Percentiles rank a stretch among this genome's conserved stretches.
Evolutionary conservation across 495 filamentous ascomycete species (phyloP).

Genomic region (Glonium stellatum): DNA sequence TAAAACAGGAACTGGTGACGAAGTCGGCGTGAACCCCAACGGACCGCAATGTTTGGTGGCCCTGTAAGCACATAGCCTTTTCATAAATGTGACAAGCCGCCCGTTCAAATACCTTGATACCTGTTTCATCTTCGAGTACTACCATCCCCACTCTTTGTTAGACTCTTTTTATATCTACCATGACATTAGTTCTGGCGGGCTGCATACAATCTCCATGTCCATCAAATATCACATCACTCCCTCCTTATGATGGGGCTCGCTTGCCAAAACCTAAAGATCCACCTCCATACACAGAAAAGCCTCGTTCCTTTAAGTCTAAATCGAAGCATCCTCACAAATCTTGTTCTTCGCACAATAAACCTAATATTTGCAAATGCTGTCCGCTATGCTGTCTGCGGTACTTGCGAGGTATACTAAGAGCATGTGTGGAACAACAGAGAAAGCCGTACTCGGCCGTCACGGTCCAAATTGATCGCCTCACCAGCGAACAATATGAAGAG

Average conservation of each 20-base stretch:
- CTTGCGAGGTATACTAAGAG: conserved; percentile 13
- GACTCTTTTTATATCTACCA: background rate
- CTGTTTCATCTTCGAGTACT: background rate
- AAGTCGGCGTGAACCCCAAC: background rate
- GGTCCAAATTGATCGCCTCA: conserved; percentile 87
- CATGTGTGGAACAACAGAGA: conserved; percentile 47
- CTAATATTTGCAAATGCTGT: conserved; percentile 17
- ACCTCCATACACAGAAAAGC: conserved; percentile 11
- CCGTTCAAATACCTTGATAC: background rate
- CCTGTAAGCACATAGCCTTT: conserved; percentile 3
- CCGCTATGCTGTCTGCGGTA: conserved; percentile 13
- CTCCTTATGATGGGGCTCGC: background rate
- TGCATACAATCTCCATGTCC: background rate
- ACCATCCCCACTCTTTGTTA: background rate
- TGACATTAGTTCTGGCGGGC: background rate
- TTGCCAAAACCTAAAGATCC: conserved; percentile 5
- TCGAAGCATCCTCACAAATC: conserved; percentile 18
- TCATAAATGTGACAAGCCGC: background rate
- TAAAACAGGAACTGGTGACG: background rate
- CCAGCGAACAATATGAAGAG: conserved; percentile 80
- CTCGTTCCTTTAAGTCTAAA: conserved; percentile 4
- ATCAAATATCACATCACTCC: background rate
- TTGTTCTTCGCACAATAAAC: background rate
- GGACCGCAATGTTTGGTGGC: conserved; percentile 3
- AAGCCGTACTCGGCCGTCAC: conserved; percentile 94